Percentiles rank a stretch among this genome's conserved stretches.
These are phyloP conservation scores for Agrostemma githago DNA, from an alignment of 148 eudicot species.

Conservation along the genomic window DNA sequence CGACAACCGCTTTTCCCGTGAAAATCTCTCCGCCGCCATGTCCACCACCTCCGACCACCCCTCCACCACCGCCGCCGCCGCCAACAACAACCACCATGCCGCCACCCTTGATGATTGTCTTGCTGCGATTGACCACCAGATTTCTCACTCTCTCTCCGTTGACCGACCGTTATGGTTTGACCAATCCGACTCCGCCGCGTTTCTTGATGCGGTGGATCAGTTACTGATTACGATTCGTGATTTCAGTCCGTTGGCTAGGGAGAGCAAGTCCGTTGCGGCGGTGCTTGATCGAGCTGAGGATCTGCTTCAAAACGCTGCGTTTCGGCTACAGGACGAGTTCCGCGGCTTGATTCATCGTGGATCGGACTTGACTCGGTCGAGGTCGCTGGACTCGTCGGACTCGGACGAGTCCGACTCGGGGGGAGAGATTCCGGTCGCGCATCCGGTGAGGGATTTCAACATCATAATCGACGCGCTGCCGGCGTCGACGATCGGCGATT, in stretches of 20 bases:
- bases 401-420: constrained; percentile 28
- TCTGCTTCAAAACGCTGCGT: constrained; percentile 59
- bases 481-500: constrained; percentile 52
- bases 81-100: not conserved
- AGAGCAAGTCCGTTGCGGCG: constrained; percentile 36
- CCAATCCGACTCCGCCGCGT: constrained; percentile 47
- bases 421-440: constrained; percentile 70
- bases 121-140: constrained; percentile 43
- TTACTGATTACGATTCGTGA: constrained; percentile 40
- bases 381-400: not conserved
- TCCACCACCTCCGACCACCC: constrained; percentile 20
- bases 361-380: constrained; percentile 29
- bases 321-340: constrained; percentile 71
- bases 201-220: constrained; percentile 59
- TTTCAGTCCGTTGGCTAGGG: constrained; percentile 46
- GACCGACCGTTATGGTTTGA: constrained; percentile 68
- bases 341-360: constrained; percentile 48
- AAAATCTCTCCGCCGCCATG: constrained; percentile 42
- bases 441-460: constrained; percentile 55
- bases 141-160: constrained; percentile 44
- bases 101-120: constrained; percentile 36
- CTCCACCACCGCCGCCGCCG: constrained; percentile 9
- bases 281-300: constrained; percentile 65
- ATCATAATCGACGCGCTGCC: constrained; percentile 76
- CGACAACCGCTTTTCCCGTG: constrained; percentile 73